phyloP scores from a whole-genome alignment of 345 rosid genomes.

The Rhodomyrtus tomentosa region DNA sequence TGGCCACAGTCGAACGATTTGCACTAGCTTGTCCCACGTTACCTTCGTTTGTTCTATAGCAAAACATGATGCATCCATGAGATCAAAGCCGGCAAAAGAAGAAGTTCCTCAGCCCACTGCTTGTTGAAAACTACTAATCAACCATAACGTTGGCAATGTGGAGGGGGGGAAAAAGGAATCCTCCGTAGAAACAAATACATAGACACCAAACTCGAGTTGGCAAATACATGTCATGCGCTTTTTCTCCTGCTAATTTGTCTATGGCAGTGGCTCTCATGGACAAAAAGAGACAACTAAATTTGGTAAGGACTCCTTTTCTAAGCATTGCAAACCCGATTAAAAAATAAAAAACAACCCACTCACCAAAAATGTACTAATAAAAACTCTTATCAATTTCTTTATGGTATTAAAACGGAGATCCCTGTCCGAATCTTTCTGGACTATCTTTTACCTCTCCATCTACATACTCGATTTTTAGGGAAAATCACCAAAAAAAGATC shows the following conservation, averaged over 20 bases:
- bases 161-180: neutral
- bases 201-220: neutral
- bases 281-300: neutral
- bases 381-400: neutral
- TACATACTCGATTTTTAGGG: neutral
- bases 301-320: neutral
- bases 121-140: neutral
- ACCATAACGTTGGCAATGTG: neutral
- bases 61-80: neutral
- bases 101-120: neutral
- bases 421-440: neutral
- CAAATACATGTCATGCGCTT: neutral
- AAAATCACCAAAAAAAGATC: too few relatives aligned
- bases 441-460: neutral
- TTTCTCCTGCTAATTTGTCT: neutral
- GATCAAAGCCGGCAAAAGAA: neutral
- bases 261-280: neutral
- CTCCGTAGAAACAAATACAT: neutral
- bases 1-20: neutral
- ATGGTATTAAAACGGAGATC: neutral
- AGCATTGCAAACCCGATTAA: too few relatives aligned
- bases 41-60: neutral
- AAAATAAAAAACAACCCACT: too few relatives aligned
- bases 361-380: neutral
- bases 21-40: neutral